phyloP scores from a whole-genome alignment of 805 yeast genomes.

The Candida michaelii region DNA sequence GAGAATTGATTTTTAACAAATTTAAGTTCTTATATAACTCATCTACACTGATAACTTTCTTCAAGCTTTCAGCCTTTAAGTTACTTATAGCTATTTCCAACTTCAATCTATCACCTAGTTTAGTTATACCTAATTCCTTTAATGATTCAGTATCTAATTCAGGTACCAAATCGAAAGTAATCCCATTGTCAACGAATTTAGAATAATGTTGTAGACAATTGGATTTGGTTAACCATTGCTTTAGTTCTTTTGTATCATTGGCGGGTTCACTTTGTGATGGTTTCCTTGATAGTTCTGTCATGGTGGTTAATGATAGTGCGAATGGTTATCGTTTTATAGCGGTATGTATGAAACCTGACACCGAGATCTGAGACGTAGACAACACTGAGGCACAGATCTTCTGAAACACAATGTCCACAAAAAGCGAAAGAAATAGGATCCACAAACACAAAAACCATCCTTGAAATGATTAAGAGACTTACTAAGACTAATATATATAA shows the following conservation, averaged over 20 bases:
- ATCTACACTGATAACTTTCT: slow-evolving; percentile 22
- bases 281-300: slow-evolving; percentile 1
- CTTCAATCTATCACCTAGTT: slow-evolving; percentile 80
- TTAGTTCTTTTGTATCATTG: slow-evolving; percentile 22
- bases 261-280: slow-evolving; percentile 4
- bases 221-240: slow-evolving; percentile 36
- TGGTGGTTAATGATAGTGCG: not conserved
- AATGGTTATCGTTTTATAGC: not conserved
- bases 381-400: too few species aligned
- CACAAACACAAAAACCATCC: too few species aligned
- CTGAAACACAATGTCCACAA: too few species aligned
- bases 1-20: slow-evolving; percentile 9
- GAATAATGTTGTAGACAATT: slow-evolving; percentile 35
- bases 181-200: slow-evolving; percentile 47
- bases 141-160: slow-evolving; percentile 65
- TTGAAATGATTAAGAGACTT: too few species aligned
- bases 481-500: too few species aligned
- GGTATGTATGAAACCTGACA: not conserved
- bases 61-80: slow-evolving; percentile 37
- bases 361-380: too few species aligned
- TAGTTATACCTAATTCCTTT: slow-evolving; percentile 68
- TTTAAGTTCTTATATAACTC: slow-evolving; percentile 22
- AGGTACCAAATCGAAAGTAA: slow-evolving; percentile 54
- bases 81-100: slow-evolving; percentile 58
- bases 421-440: too few species aligned